Evolutionary conservation across 2,329 filamentous ascomycete genomes (phyloP).

Genomic region (Hirsutella thompsonii): DNA sequence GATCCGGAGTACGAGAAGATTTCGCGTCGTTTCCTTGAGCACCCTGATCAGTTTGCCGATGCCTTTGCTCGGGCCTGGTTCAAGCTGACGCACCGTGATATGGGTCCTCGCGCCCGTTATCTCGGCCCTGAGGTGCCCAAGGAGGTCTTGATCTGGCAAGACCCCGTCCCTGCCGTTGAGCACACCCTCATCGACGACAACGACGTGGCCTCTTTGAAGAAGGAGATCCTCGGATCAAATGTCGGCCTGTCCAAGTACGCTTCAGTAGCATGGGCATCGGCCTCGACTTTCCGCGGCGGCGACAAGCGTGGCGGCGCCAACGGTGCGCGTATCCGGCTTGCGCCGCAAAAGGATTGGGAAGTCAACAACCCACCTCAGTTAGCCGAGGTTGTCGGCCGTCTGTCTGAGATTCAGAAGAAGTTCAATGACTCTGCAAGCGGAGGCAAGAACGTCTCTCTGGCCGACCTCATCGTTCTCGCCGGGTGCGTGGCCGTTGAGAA

Average conservation of each 20-base stretch:
- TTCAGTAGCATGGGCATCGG: slow-evolving; percentile 54
- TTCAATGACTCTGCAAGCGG: slow-evolving; percentile 48
- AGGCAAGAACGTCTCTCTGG: slow-evolving; percentile 64
- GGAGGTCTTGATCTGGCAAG: slow-evolving; percentile 63
- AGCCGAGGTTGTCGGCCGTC: slow-evolving; percentile 42
- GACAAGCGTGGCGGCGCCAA: slow-evolving; percentile 80
- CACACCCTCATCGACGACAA: slow-evolving; percentile 46
- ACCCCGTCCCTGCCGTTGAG: slow-evolving; percentile 50
- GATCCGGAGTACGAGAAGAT: slow-evolving; percentile 68
- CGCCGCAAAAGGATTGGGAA: slow-evolving; percentile 59
- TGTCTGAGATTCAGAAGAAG: slow-evolving; percentile 52
- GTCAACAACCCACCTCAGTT: slow-evolving; percentile 62
- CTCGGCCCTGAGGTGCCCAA: slow-evolving; percentile 61
- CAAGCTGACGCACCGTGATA: slow-evolving; percentile 71
- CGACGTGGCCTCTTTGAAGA: slow-evolving; percentile 55
- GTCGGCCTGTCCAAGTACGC: slow-evolving; percentile 49
- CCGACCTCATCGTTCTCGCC: slow-evolving; percentile 67
- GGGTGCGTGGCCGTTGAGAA: slow-evolving; percentile 61
- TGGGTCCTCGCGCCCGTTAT: slow-evolving; percentile 60
- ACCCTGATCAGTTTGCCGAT: slow-evolving; percentile 56
- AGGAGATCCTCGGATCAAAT: slow-evolving; percentile 50
- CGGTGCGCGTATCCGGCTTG: slow-evolving; percentile 62
- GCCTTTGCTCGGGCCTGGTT: slow-evolving; percentile 67
- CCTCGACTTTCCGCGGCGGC: slow-evolving; percentile 58
- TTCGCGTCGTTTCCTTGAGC: slow-evolving; percentile 52